Conservation (phyloP, 768 basidiomycete genomes). For the Tubosaeta brunneosetosa region DNA sequence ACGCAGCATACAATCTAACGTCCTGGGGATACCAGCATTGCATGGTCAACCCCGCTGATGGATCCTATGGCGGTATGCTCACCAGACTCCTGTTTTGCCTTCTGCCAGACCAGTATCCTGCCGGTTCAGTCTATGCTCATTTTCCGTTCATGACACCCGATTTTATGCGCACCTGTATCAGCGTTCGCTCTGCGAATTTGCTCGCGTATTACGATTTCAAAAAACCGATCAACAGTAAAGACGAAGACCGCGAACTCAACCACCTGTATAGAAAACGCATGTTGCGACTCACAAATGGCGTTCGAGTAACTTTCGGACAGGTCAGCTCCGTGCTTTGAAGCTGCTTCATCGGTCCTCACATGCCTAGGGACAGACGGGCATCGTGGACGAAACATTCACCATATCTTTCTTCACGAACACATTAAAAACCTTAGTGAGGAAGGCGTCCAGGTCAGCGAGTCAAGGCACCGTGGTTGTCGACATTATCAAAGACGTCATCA, state of each 20-base stretch:
- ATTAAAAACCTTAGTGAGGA: constrained; percentile 7
- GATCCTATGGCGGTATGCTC: constrained; percentile 73
- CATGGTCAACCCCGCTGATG: constrained; percentile 56
- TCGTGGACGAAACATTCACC: constrained; percentile 13
- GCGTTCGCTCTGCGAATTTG: constrained; percentile 25
- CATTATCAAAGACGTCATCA: constrained; percentile 64
- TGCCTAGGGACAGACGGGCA: constrained; percentile 7
- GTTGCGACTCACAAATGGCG: constrained; percentile 12
- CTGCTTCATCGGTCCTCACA: background rate
- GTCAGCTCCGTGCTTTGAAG: constrained; percentile 4
- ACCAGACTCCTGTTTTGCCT: constrained; percentile 68
- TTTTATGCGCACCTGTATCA: constrained; percentile 41
- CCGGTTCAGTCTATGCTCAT: constrained; percentile 63
- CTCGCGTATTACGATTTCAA: constrained; percentile 54
- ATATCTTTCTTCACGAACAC: constrained; percentile 8
- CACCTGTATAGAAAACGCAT: constrained; percentile 16
- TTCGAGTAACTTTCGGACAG: background rate
- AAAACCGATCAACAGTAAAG: constrained; percentile 35
- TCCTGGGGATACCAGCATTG: constrained; percentile 77
- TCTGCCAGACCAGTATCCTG: constrained; percentile 64
- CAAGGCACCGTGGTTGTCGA: constrained; percentile 39
- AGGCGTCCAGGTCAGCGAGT: constrained; percentile 7
- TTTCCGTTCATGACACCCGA: constrained; percentile 76
- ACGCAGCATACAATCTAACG: constrained; percentile 67
- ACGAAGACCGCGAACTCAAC: background rate